phyloP scores from a whole-genome alignment of 2,329 filamentous ascomycete genomes.

The Pyrenophora graminea region DNA sequence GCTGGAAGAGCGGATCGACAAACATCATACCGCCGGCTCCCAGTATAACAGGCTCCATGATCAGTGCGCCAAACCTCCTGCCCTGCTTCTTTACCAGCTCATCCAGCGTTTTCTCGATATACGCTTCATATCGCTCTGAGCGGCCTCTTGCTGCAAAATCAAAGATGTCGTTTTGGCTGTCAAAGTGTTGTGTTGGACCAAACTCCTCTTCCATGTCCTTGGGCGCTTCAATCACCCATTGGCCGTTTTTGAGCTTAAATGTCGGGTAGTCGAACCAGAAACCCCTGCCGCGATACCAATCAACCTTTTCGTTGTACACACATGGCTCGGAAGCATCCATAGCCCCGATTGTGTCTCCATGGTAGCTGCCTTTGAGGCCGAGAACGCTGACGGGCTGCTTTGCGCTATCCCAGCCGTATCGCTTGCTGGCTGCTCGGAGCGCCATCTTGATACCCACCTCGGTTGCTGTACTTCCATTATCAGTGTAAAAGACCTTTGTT shows the following conservation, averaged over 20 bases:
- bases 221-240: slow-evolving; percentile 67
- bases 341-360: slow-evolving; percentile 84
- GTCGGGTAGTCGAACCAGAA: slow-evolving; percentile 81
- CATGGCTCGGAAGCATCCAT: slow-evolving; percentile 85
- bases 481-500: slow-evolving; percentile 76
- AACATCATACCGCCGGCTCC: slow-evolving; percentile 85
- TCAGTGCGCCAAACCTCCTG: slow-evolving; percentile 73
- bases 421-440: slow-evolving; percentile 66
- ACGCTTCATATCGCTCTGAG: slow-evolving; percentile 58
- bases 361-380: slow-evolving; percentile 79
- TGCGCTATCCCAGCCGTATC: slow-evolving; percentile 67
- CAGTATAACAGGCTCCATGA: slow-evolving; percentile 79
- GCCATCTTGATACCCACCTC: slow-evolving; percentile 89
- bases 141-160: slow-evolving; percentile 47
- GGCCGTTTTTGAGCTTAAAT: slow-evolving; percentile 67
- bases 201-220: slow-evolving; percentile 53
- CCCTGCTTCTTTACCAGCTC: slow-evolving; percentile 59
- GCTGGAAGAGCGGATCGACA: slow-evolving; percentile 82
- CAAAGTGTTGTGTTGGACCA: slow-evolving; percentile 47
- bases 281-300: slow-evolving; percentile 81
- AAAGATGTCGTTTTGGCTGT: slow-evolving; percentile 41
- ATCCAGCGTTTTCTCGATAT: slow-evolving; percentile 62
- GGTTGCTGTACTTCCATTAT: slow-evolving; percentile 81
- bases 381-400: slow-evolving; percentile 67
- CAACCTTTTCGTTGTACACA: slow-evolving; percentile 78